Base-by-base conservation (phyloP, 805 yeast genomes). In the Starmerella potacharoeniae region DNA sequence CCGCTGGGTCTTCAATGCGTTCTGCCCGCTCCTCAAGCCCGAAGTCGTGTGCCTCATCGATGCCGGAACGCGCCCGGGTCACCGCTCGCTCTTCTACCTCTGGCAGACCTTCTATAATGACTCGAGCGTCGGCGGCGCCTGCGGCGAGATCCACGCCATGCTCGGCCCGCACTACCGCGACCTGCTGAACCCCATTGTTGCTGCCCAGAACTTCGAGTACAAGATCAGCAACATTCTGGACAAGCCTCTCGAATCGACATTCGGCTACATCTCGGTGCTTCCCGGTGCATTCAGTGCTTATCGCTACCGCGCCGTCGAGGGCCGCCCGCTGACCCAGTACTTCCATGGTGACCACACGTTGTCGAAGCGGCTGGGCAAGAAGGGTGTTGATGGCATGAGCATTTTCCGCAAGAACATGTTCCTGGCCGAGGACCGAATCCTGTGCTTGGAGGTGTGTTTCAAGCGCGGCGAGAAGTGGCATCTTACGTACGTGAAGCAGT, bases 221-320 rank as follows among this genome's bases (percentile, higher is more conserved):
- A 81, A 81, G 63, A 80, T 81, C 63, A 81, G 85, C 53, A 81
- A 81, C 64, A 81, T 81, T 58, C 73, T 81, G 55, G 86, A 81
- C 65, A 81, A 81, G 64, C 86, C 86, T 1, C 74, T 82, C 13
- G 86, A 81, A 64, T 77, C 83, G 1, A 75, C 75, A 14, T 81
- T 81, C 65, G 86, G 86, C 10, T 81, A 78, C 61, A 81, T 81
- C 58, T 74, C 81, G 0, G 86, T 81, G 40, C 73, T 81, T 48
- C 86, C 86, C 4, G 86, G 86, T 59, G 86, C 86, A 1, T 81
- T 81, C 61, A 79, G 84, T 4, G 85, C 86, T 11, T 81, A 81
- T 64, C 64, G 86, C 45, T 80, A 72, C 59, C 70, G 75, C 17
- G 86, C 86, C 2, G 73, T 81, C 22, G 78, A 74, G 55, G 83